Percentiles rank a stretch among this genome's conserved stretches.
These are phyloP conservation scores for Pythium biforme DNA, from an alignment of 352 stramenopile species.

Conservation along the genomic window DNA sequence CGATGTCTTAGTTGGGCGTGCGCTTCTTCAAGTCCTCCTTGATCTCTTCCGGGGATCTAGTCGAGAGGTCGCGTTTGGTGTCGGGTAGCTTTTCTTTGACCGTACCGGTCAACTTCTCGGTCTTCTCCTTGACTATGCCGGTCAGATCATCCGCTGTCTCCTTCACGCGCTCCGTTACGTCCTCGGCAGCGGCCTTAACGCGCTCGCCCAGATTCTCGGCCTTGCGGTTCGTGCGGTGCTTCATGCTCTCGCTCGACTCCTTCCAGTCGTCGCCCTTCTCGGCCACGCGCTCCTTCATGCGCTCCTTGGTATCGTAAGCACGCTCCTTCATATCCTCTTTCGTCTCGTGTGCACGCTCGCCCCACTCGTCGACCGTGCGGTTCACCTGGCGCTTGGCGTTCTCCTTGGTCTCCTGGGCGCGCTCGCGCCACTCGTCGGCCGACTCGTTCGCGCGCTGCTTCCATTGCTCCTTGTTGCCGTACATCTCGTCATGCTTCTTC, in stretches of 20 bases:
- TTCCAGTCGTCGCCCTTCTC: slow-evolving; percentile 35
- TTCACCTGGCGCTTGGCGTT: slow-evolving; percentile 34
- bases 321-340: slow-evolving; percentile 38
- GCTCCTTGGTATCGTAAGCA: slow-evolving; percentile 30
- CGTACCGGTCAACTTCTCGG: slow-evolving; percentile 32
- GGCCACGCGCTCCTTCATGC: slow-evolving; percentile 31
- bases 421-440: slow-evolving; percentile 26
- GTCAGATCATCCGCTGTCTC: slow-evolving; percentile 33
- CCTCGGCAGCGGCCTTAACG: slow-evolving; percentile 29
- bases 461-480: slow-evolving; percentile 29
- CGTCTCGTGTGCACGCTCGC: slow-evolving; percentile 34
- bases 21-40: slow-evolving; percentile 31
- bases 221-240: slow-evolving; percentile 23
- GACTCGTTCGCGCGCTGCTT: slow-evolving; percentile 27
- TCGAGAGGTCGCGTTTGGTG: slow-evolving; percentile 22
- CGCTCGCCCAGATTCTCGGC: slow-evolving; percentile 26
- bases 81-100: slow-evolving; percentile 30
- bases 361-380: slow-evolving; percentile 23
- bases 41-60: slow-evolving; percentile 29
- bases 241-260: slow-evolving; percentile 23
- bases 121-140: slow-evolving; percentile 30
- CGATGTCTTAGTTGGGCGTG: slow-evolving; percentile 13
- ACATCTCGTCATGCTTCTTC: slow-evolving; percentile 30
- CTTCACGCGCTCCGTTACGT: slow-evolving; percentile 33
- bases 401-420: slow-evolving; percentile 41